A percentile compares a stretch with the other conserved stretches of the same genome.
These are phyloP conservation scores for Trifolium fragiferum DNA, from an alignment of 306 rosid species.

Conservation along the genomic window DNA sequence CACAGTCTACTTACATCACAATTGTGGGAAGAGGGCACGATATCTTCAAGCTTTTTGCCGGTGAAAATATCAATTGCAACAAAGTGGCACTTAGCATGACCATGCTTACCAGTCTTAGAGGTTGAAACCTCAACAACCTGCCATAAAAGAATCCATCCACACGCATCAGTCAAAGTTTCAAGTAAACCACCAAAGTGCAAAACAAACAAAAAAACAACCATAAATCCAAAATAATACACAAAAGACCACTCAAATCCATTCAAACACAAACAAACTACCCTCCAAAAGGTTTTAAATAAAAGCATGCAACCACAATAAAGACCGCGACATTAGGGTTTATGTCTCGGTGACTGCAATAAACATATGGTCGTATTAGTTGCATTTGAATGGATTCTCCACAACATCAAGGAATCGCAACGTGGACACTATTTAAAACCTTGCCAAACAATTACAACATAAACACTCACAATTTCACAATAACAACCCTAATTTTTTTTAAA, in stretches of 20 bases:
- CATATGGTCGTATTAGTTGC: not conserved
- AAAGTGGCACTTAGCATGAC: constrained; percentile 45
- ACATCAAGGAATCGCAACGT: not conserved
- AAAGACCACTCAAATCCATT: not conserved
- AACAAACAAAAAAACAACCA: not conserved
- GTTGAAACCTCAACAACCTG: constrained; percentile 56
- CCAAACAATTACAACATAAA: not conserved
- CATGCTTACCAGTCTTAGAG: constrained; percentile 53
- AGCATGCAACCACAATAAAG: not conserved
- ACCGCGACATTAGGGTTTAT: not conserved
- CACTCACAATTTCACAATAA: not conserved
- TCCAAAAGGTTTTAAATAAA: not conserved
- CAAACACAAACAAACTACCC: not conserved
- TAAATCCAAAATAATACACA: not conserved
- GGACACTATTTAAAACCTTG: not conserved
- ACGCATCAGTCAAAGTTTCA: not conserved
- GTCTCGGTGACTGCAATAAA: not conserved
- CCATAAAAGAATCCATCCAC: constrained; percentile 4
- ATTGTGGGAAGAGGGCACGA: constrained; percentile 81
- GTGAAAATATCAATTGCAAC: not conserved
- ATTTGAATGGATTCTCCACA: not conserved
- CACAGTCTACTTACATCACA: constrained; percentile 58
- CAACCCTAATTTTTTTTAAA: not conserved
- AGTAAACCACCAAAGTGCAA: too few species aligned
- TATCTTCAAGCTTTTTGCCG: constrained; percentile 71